Evolutionary conservation across 495 filamentous ascomycete species (phyloP).

Genomic region (Hypoxylon rickii): DNA sequence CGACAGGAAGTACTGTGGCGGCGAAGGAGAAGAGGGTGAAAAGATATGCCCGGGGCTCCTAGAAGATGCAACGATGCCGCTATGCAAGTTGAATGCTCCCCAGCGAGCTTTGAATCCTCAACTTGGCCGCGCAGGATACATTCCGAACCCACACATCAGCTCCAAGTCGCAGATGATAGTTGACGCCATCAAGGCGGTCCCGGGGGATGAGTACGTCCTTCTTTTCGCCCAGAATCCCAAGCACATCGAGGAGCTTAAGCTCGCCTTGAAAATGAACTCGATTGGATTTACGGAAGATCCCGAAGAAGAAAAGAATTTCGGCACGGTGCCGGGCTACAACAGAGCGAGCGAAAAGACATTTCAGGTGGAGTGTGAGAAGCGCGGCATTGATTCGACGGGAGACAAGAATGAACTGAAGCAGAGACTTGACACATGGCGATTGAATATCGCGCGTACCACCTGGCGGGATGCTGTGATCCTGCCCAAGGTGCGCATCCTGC

Average conservation of each 20-base stretch:
- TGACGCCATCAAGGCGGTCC: constrained; percentile 27
- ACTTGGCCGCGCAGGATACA: constrained; percentile 1
- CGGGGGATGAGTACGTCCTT: constrained; percentile 31
- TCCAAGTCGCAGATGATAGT: constrained; percentile 34
- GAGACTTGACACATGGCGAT: neutral
- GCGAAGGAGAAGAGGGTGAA: neutral
- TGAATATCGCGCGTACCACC: neutral
- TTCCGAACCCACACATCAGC: constrained; percentile 1
- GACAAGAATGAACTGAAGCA: neutral
- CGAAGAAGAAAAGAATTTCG: constrained; percentile 1
- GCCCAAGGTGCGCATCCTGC: constrained; percentile 65
- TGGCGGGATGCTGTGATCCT: neutral
- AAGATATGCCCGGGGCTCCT: constrained; percentile 20
- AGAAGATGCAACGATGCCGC: constrained; percentile 5
- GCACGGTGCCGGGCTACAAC: neutral
- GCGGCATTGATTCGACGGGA: neutral
- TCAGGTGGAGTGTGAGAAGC: neutral
- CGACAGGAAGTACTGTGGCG: constrained; percentile 9
- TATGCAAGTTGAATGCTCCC: constrained; percentile 15
- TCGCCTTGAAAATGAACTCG: constrained; percentile 23
- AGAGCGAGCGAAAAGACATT: neutral
- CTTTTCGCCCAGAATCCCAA: constrained; percentile 43
- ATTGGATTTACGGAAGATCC: constrained; percentile 22
- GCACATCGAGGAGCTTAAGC: constrained; percentile 24
- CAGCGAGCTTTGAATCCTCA: neutral